phyloP scores from a whole-genome alignment of 345 rosid species.

The Nasturtium officinale region DNA sequence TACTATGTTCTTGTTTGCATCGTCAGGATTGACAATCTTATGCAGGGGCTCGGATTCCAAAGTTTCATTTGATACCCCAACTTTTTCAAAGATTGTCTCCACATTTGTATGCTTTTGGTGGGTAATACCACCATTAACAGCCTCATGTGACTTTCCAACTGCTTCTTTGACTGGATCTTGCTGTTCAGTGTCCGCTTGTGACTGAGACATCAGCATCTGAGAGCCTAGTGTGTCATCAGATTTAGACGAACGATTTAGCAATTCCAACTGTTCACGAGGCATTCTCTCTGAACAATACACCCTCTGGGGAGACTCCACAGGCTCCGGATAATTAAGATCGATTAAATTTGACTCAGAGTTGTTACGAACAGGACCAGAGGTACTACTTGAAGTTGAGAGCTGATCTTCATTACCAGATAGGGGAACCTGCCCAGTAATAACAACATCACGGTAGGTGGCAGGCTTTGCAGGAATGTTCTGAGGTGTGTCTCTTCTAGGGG shows the following conservation, averaged over 20 bases:
- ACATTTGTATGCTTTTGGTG: constrained; percentile 51
- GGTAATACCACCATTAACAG: constrained; percentile 47
- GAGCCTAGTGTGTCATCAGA: constrained; percentile 74
- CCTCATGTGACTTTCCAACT: constrained; percentile 47
- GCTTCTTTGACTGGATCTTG: constrained; percentile 49
- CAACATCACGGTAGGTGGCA: constrained; percentile 50
- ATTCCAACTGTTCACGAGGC: constrained; percentile 68
- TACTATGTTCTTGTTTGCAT: constrained; percentile 41
- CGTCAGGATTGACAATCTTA: constrained; percentile 41
- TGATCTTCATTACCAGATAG: constrained; percentile 52
- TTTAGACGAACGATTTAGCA: constrained; percentile 69
- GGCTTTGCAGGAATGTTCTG: constrained; percentile 42
- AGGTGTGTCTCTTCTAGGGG: constrained; percentile 37
- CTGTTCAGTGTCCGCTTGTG: constrained; percentile 51
- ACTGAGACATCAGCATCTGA: constrained; percentile 61
- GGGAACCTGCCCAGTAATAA: constrained; percentile 47
- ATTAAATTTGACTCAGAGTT: constrained; percentile 56
- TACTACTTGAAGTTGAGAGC: constrained; percentile 45
- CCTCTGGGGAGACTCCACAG: constrained; percentile 54
- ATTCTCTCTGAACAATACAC: constrained; percentile 72
- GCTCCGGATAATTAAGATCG: constrained; percentile 58
- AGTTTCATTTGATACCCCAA: constrained; percentile 46
- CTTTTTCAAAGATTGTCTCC: constrained; percentile 49
- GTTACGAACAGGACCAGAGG: constrained; percentile 44
- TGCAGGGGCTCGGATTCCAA: constrained; percentile 44